Percentiles rank a stretch among this genome's conserved stretches.
Conservation (phyloP, 2,329 filamentous ascomycete species). For the Neonectria coccinea region DNA sequence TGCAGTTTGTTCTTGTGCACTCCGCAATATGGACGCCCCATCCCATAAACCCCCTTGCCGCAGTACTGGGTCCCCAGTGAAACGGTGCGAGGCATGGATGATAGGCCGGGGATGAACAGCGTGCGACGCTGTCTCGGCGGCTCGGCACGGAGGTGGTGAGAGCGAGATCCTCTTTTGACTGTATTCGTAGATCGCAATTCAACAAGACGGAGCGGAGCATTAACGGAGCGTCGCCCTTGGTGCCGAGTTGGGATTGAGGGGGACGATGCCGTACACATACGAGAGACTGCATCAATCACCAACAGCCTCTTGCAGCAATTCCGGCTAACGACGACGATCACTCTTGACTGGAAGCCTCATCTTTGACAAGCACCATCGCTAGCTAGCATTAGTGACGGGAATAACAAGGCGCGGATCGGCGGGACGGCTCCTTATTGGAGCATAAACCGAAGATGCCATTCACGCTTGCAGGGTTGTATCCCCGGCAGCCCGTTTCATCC, state of each 20-base stretch:
- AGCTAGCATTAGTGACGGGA: neutral
- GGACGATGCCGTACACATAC: too few relatives aligned
- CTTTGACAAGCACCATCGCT: neutral
- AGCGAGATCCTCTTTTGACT: neutral
- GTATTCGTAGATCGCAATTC: neutral
- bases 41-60: neutral
- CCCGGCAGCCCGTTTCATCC: constrained; percentile 19
- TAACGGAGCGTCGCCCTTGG: neutral
- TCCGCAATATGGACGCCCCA: neutral
- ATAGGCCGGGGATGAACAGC: neutral
- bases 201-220: neutral
- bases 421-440: neutral
- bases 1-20: neutral
- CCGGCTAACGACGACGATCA: neutral
- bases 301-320: neutral
- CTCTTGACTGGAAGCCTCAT: neutral
- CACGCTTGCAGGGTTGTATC: constrained; percentile 1
- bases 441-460: neutral
- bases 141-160: neutral
- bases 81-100: constrained; percentile 1
- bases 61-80: neutral
- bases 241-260: neutral
- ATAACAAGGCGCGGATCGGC: neutral
- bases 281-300: neutral
- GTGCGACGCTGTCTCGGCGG: neutral